Evolutionary conservation across 1,139 yeast species (phyloP), one percentile per base, ranked within the genome.

Genomic region (Debaryomycetaceae sp.): DNA sequence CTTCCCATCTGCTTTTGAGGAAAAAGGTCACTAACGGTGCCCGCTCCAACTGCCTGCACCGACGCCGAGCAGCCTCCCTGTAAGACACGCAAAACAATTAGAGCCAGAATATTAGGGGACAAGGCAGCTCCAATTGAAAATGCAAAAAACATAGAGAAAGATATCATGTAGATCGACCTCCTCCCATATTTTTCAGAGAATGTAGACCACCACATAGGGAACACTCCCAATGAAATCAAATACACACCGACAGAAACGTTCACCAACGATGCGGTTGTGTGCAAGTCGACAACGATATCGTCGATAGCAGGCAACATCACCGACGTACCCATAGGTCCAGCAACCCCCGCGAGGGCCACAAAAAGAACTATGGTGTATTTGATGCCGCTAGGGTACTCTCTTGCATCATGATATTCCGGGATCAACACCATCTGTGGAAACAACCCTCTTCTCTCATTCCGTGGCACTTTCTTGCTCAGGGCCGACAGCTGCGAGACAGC

Each of bases 281-380:
- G 41, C 33, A 87, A 68, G 24, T 79, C 80, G 0, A 49, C 47
- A 5, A 77, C 76, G 37, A 88, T 76, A 47, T 82, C 79, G 40
- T 78, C 78, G 39, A 87, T 78, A 0, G 95, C 95, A 0, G 97
- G 96, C 43, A 87, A 75, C 61, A 88, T 73, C 47, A 89, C 86
- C 1, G 93, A 83, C 1, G 95, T 84, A n/a, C 95, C 96, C 91
- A 89, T 85, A 7, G 97, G 96, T 0, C 96, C 96, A 42, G 87
- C 76, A 59, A 85, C 69, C 2, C 91, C 87, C 5, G 93, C 90
- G 48, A 79, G 69, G 0, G 95, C 91, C 37, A 87, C 80, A 27
- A 86, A 68, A 33, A 78, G 65, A 1, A 87, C 86, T 43, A 88
- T 72, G n/a, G 73, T 45, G 45, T 65, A 58, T 56, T 88, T 86